Evolutionary conservation across 306 rosid species (phyloP), one percentile per base, ranked within the genome.

Genomic region (Parietaria judaica): DNA sequence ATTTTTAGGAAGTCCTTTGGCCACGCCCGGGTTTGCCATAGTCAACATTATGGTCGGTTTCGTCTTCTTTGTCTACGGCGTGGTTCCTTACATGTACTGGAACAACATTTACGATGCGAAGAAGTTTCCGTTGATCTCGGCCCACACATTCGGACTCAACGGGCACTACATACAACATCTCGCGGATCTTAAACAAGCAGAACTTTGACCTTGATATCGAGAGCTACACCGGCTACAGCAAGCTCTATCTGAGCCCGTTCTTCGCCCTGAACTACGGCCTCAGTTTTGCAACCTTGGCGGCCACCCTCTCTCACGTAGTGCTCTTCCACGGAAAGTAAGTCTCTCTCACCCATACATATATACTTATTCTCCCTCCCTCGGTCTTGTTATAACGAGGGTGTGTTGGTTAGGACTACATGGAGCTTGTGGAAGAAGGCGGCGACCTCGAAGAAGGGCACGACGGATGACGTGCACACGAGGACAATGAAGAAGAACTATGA

Each of bases 291-390:
- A 65, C 76, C 68, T 72, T 87, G 5, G 56, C 91, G 0, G 87
- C 96, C 51, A 90, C 91, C 9, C 7, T 87, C 54, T 72, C 96
- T 3, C 96, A 90, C 61, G 97, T 90, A 49, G 58, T 35, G 38
- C 86, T 91, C 69, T 91, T 87, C 83, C 86, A 91, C 61, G 96
- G 97, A 70, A 75, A 73, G 97, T 89, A 78, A 74, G 87, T 61
- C 68, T 56, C 17, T 36, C 14, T 50, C 38, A 1, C 6, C 36
- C 5, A 11, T 11, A n/a, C 43, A 48, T 48, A 48, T 48, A 48
- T 11, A 48, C 45, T 41, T 41, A 41, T 41, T 41, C 9, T 5
- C 9, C 9, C 9, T 5, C 7, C 9, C 45, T 8, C 9, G 0
- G 9, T 41, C 45, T 41, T 5, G 45, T 41, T 41, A 1, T 41